Evolutionary conservation across 2,329 filamentous ascomycete genomes (phyloP).

Genomic region (Parasarocladium wereldwijsianum): DNA sequence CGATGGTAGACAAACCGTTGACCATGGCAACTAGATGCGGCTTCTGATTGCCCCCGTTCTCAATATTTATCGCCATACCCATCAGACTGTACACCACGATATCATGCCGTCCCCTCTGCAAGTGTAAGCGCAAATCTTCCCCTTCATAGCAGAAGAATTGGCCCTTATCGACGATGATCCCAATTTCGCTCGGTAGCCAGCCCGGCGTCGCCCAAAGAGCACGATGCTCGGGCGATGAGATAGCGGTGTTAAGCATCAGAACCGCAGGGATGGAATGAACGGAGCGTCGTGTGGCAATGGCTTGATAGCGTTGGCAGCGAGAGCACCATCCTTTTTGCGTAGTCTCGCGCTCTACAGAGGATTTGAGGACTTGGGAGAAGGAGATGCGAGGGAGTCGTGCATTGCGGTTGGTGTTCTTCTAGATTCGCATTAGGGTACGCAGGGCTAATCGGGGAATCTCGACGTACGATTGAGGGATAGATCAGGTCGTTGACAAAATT

Average conservation of each 20-base stretch:
- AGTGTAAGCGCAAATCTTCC: constrained; percentile 66
- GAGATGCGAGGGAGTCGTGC: constrained; percentile 40
- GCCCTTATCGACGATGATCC: constrained; percentile 78
- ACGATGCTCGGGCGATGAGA: constrained; percentile 56
- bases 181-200: constrained; percentile 89
- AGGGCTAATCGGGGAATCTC: not conserved
- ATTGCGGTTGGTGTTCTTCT: constrained; percentile 34
- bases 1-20: constrained; percentile 46
- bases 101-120: constrained; percentile 65
- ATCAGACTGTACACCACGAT: constrained; percentile 85
- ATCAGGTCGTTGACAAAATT: constrained; percentile 76
- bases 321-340: constrained; percentile 89
- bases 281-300: constrained; percentile 69
- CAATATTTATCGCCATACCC: constrained; percentile 80
- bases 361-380: constrained; percentile 87
- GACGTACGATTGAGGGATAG: constrained; percentile 43
- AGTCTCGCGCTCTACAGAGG: constrained; percentile 78
- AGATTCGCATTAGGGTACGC: not conserved
- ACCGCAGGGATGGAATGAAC: constrained; percentile 72
- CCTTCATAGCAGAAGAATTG: constrained; percentile 93
- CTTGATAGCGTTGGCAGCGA: constrained; percentile 80
- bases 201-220: constrained; percentile 78
- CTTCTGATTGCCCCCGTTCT: constrained; percentile 71
- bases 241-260: constrained; percentile 76
- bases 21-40: constrained; percentile 84